These are phyloP conservation scores for Capsella rubella DNA, from an alignment of 441 rosid species.

Conservation along the genomic window DNA sequence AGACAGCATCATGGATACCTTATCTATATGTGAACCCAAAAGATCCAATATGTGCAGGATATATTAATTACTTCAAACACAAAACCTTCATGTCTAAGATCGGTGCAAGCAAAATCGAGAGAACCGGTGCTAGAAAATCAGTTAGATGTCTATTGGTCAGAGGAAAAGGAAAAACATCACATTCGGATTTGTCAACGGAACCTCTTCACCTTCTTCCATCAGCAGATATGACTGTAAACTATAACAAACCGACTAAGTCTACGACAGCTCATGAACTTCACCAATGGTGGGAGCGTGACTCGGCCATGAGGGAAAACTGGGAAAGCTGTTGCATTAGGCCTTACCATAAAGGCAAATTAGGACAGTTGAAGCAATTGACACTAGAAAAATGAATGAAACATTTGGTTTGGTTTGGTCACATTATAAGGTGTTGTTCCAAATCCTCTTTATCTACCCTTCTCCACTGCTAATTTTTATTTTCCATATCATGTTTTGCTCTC, in stretches of 20 bases:
- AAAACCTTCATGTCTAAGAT: slow-evolving; percentile 15
- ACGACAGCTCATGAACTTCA: slow-evolving; percentile 46
- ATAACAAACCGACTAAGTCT: neutral
- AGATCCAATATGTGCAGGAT: slow-evolving; percentile 51
- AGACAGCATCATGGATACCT: slow-evolving; percentile 45
- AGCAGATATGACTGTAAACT: slow-evolving; percentile 43
- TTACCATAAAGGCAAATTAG: neutral
- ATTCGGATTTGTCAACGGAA: slow-evolving; percentile 15
- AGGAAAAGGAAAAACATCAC: slow-evolving; percentile 1
- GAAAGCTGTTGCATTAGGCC: neutral
- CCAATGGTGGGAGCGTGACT: slow-evolving; percentile 49
- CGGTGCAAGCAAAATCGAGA: slow-evolving; percentile 40
- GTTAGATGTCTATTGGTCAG: slow-evolving; percentile 33
- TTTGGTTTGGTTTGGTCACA: too few relatives aligned
- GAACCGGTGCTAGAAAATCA: slow-evolving; percentile 29
- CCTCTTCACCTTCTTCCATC: slow-evolving; percentile 49
- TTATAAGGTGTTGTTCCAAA: too few relatives aligned
- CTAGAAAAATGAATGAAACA: too few relatives aligned
- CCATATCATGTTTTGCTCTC: too few relatives aligned
- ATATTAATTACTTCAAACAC: slow-evolving; percentile 45
- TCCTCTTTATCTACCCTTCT: too few relatives aligned
- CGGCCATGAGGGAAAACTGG: neutral
- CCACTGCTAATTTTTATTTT: too few relatives aligned
- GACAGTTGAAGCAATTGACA: neutral
- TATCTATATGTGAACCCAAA: slow-evolving; percentile 47